Conservation (phyloP, 2,329 filamentous ascomycete genomes). For the Chaetomium olivaceum region DNA sequence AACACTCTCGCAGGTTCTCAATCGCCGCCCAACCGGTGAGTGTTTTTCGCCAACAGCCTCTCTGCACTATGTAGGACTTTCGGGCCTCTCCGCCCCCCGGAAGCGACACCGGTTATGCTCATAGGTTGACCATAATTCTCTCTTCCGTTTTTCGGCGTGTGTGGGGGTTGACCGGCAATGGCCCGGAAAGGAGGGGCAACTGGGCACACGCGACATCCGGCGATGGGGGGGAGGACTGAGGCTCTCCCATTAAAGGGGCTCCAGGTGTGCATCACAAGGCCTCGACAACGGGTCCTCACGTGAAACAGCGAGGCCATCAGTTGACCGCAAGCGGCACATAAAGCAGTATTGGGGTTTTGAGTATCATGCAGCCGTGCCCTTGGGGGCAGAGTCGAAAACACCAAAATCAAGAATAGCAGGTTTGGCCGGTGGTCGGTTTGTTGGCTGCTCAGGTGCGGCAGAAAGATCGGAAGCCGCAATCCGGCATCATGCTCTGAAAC, state of each 20-base stretch:
- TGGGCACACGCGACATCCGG: background rate
- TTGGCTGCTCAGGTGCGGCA: background rate
- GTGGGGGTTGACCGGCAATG: constrained; percentile 13
- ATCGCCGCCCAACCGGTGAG: background rate
- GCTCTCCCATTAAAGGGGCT: constrained; percentile 1
- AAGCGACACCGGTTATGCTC: background rate
- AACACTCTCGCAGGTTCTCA: background rate
- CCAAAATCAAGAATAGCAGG: background rate
- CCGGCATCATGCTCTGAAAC: background rate
- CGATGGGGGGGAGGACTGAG: background rate
- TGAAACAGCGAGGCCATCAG: constrained; percentile 16
- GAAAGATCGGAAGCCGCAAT: background rate
- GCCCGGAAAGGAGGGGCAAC: constrained; percentile 4
- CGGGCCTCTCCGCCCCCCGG: constrained; percentile 6
- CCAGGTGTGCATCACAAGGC: constrained; percentile 14
- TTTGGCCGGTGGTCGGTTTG: background rate
- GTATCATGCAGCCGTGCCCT: background rate
- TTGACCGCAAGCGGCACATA: constrained; percentile 17
- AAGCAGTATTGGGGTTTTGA: background rate
- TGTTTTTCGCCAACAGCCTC: background rate
- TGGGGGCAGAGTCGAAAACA: background rate
- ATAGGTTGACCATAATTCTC: background rate
- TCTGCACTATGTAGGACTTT: background rate
- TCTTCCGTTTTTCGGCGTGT: constrained; percentile 6
- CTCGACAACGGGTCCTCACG: constrained; percentile 7